Evolutionary conservation across 1,284 basidiomycete species (phyloP).

Genomic region (Irpex sp.): DNA sequence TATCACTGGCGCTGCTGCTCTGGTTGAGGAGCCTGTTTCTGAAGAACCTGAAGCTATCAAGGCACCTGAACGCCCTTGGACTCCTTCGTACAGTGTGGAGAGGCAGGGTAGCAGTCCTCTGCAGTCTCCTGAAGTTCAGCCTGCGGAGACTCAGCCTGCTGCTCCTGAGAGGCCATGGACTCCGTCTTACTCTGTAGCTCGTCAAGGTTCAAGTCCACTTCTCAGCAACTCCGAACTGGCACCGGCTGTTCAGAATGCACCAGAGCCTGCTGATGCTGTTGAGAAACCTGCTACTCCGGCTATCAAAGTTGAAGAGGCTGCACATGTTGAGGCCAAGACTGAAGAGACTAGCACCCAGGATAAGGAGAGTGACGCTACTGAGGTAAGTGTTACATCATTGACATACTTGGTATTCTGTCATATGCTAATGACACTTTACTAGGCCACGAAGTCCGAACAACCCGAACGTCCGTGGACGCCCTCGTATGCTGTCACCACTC

Average conservation of each 20-base stretch:
- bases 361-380: background rate
- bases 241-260: background rate
- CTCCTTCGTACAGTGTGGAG: conserved; percentile 24
- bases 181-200: conserved; percentile 15
- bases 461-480: conserved; percentile 15
- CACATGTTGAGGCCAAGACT: background rate
- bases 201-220: conserved; percentile 10
- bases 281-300: background rate
- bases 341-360: background rate
- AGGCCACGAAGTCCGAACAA: background rate
- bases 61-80: conserved; percentile 16
- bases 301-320: conserved; percentile 1
- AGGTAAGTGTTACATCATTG: background rate
- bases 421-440: background rate
- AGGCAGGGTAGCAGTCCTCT: conserved; percentile 24
- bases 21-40: background rate
- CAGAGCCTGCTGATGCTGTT: background rate
- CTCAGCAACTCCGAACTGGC: background rate
- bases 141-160: background rate
- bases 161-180: conserved; percentile 13
- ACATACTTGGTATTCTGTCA: background rate
- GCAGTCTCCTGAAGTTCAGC: background rate
- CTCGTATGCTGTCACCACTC: conserved; percentile 12
- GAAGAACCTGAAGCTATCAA: conserved; percentile 2
- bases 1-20: background rate